Conservation (phyloP, 73 alveolate species). For the Stentor roeselii region DNA sequence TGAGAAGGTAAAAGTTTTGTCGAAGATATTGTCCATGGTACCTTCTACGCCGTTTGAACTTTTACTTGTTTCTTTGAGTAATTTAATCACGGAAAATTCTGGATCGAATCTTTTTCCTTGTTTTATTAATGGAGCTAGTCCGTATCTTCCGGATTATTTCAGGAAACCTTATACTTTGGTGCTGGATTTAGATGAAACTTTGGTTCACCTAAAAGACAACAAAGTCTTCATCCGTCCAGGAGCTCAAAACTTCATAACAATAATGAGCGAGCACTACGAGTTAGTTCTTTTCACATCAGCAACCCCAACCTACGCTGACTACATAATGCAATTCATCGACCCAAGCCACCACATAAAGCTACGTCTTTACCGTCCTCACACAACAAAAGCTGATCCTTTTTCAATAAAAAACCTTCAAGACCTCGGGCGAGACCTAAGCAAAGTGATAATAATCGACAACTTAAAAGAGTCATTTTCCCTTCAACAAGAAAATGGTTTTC, state of each 20-base stretch:
- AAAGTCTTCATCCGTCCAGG: slow-evolving; percentile 87
- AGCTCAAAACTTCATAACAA: slow-evolving; percentile 80
- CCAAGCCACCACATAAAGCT: slow-evolving; percentile 66
- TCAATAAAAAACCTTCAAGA: slow-evolving; percentile 23
- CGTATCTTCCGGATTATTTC: not conserved
- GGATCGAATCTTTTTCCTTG: slow-evolving; percentile 46
- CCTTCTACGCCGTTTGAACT: not conserved
- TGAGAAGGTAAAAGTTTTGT: no score
- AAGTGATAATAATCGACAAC: slow-evolving; percentile 87
- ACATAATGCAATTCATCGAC: slow-evolving; percentile 87
- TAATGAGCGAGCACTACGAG: slow-evolving; percentile 83
- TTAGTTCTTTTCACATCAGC: slow-evolving; percentile 96
- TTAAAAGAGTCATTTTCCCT: slow-evolving; percentile 82
- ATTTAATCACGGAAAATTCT: no score
- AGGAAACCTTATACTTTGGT: slow-evolving; percentile 29
- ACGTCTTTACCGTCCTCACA: slow-evolving; percentile 89
- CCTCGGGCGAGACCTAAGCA: slow-evolving; percentile 81
- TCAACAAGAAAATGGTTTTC: slow-evolving; percentile 94
- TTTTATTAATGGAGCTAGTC: not conserved
- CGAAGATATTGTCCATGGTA: not conserved
- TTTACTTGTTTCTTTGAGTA: not conserved
- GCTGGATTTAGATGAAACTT: slow-evolving; percentile 63
- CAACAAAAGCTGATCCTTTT: slow-evolving; percentile 62
- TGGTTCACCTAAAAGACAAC: slow-evolving; percentile 41
- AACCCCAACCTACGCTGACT: slow-evolving; percentile 93